These are phyloP conservation scores for Sinapis alba DNA, from an alignment of 441 rosid species.

Conservation along the genomic window DNA sequence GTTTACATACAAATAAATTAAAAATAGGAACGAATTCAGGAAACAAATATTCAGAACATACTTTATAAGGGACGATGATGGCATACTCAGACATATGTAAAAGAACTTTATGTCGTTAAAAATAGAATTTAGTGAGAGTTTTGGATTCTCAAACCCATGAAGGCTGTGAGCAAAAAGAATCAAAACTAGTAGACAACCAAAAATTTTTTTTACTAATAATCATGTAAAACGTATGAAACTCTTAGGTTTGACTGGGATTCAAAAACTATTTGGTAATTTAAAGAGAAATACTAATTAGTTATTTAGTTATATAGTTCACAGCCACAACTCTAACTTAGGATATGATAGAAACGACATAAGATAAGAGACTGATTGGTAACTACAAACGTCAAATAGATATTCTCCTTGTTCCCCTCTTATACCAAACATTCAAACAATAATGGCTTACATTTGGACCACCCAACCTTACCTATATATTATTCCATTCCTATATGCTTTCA, in stretches of 20 bases:
- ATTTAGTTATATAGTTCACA: conserved; percentile 12
- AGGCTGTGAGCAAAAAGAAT: conserved; percentile 2
- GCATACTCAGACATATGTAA: background rate
- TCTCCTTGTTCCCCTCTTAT: conserved; percentile 42
- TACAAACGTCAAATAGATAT: conserved; percentile 40
- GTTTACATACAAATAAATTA: background rate
- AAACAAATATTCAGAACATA: background rate
- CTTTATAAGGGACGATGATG: background rate
- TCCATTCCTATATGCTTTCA: conserved; percentile 29
- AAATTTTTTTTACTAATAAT: conserved; percentile 17
- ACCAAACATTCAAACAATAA: conserved; percentile 31
- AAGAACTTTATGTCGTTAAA: background rate
- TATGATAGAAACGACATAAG: conserved; percentile 37
- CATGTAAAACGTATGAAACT: conserved; percentile 24
- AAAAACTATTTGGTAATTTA: conserved; percentile 21
- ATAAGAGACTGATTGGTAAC: conserved; percentile 39
- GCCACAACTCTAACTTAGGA: conserved; percentile 30
- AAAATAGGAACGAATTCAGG: background rate
- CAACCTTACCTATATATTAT: conserved; percentile 31
- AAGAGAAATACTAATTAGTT: conserved; percentile 10
- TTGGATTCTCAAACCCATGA: background rate
- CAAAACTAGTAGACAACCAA: conserved; percentile 5
- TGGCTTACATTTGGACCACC: conserved; percentile 41
- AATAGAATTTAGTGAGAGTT: background rate
- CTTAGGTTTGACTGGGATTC: conserved; percentile 30